Evolutionary conservation across 225 moss, liverwort and hornwort species (phyloP).

Genomic region (Neckera pumila): DNA sequence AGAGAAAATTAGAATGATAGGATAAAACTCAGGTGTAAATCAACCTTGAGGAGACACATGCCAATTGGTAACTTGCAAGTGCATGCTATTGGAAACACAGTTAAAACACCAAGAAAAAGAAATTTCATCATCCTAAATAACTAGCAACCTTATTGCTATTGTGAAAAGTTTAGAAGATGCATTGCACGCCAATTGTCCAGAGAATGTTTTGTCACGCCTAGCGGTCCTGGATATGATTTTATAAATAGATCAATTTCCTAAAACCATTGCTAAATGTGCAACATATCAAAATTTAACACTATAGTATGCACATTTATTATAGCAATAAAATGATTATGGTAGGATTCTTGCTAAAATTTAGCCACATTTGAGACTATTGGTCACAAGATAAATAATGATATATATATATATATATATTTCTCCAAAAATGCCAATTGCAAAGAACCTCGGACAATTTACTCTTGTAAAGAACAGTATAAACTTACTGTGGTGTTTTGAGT

Average conservation of each 20-base stretch:
- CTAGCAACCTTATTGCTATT: not conserved
- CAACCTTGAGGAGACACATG: not conserved
- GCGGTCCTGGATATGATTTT: not conserved
- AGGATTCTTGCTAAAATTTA: not conserved
- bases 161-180: not conserved
- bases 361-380: not conserved
- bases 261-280: not conserved
- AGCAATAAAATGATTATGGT: not conserved
- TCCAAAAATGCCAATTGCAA: not conserved
- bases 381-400: not conserved
- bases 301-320: not conserved
- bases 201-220: not conserved
- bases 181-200: not conserved
- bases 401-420: too few species aligned
- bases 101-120: not conserved
- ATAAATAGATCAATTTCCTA: not conserved
- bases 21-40: not conserved
- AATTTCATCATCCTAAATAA: not conserved
- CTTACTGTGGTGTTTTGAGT: constrained; percentile 79
- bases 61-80: too few species aligned
- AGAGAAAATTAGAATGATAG: not conserved
- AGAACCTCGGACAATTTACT: too few species aligned
- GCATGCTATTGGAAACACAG: not conserved
- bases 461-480: not conserved
- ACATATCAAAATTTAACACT: not conserved